phyloP scores from a whole-genome alignment of 345 rosid species.

The Isatis tinctoria region DNA sequence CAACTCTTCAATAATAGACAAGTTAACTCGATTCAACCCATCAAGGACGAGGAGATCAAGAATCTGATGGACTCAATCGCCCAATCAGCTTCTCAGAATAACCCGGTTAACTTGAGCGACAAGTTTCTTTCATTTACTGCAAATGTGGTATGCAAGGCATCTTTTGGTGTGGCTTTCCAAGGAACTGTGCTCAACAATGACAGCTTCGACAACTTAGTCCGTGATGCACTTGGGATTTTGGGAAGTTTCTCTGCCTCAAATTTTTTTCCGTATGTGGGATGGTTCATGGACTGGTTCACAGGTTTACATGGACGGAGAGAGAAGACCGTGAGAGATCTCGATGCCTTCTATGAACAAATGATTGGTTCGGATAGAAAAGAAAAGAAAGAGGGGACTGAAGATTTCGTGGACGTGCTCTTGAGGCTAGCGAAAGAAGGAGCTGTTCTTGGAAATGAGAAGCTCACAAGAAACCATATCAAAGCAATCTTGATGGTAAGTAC shows the following conservation, averaged over 20 bases:
- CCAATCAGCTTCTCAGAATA: neutral
- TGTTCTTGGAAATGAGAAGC: conserved; percentile 6
- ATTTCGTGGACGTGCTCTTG: conserved; percentile 21
- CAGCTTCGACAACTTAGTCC: neutral
- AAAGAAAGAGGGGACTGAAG: conserved; percentile 22
- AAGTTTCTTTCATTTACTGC: neutral
- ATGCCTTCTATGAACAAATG: conserved; percentile 36
- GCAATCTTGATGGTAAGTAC: conserved; percentile 7
- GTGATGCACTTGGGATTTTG: neutral
- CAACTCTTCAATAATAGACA: conserved; percentile 16
- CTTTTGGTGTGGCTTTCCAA: neutral
- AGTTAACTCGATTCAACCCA: neutral
- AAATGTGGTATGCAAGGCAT: neutral
- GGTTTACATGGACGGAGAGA: conserved; percentile 30
- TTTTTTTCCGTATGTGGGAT: conserved; percentile 37
- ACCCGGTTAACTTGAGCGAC: neutral
- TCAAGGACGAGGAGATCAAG: neutral
- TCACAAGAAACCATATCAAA: conserved; percentile 28
- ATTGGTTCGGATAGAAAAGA: conserved; percentile 38
- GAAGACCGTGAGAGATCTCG: conserved; percentile 25
- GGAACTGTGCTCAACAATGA: neutral
- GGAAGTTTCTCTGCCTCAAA: neutral
- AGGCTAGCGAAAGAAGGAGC: conserved; percentile 17
- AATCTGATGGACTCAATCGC: neutral
- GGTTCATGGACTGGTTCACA: conserved; percentile 36